A percentile compares a stretch with the other conserved stretches of the same genome.
These are phyloP conservation scores for Psilocybe subaeruginosa DNA, from an alignment of 768 basidiomycete genomes.

Conservation along the genomic window DNA sequence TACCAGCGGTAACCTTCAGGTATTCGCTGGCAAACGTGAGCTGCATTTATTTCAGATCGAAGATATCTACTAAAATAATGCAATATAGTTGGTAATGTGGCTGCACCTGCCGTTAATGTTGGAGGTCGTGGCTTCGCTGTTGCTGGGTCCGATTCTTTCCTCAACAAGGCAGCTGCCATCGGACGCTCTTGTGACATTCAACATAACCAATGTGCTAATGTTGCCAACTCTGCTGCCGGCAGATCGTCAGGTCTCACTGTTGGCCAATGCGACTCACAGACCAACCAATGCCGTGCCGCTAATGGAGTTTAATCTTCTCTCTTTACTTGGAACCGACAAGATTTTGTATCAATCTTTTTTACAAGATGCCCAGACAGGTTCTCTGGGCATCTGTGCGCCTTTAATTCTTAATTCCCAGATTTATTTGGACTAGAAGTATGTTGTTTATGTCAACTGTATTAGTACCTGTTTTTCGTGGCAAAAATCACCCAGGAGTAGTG, in stretches of 20 bases:
- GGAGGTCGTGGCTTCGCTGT: constrained; percentile 55
- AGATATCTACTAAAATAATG: neutral
- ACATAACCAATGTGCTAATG: constrained; percentile 56
- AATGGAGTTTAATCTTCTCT: constrained; percentile 11
- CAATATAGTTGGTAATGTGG: constrained; percentile 42
- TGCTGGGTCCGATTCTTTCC: constrained; percentile 45
- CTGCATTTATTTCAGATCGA: neutral
- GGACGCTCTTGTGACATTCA: constrained; percentile 63
- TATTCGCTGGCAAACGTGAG: constrained; percentile 52
- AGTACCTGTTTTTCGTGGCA: constrained; percentile 19
- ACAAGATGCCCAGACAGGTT: constrained; percentile 17
- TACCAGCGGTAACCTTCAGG: constrained; percentile 45
- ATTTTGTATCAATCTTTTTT: constrained; percentile 12
- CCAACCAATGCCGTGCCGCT: constrained; percentile 33
- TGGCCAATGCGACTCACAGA: constrained; percentile 40
- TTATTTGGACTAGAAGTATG: constrained; percentile 14
- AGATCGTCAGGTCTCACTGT: constrained; percentile 39
- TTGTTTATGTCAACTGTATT: constrained; percentile 23
- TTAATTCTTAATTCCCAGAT: constrained; percentile 3
- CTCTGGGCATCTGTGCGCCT: constrained; percentile 6
- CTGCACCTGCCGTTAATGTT: constrained; percentile 45
- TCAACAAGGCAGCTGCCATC: constrained; percentile 50
- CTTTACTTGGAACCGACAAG: neutral
- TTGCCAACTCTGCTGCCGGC: constrained; percentile 48
- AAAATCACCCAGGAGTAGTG: constrained; percentile 23